A percentile compares a stretch with the other conserved stretches of the same genome.
Conservation (phyloP, 2,329 filamentous ascomycete species). For the Monosporascus sp. region DNA sequence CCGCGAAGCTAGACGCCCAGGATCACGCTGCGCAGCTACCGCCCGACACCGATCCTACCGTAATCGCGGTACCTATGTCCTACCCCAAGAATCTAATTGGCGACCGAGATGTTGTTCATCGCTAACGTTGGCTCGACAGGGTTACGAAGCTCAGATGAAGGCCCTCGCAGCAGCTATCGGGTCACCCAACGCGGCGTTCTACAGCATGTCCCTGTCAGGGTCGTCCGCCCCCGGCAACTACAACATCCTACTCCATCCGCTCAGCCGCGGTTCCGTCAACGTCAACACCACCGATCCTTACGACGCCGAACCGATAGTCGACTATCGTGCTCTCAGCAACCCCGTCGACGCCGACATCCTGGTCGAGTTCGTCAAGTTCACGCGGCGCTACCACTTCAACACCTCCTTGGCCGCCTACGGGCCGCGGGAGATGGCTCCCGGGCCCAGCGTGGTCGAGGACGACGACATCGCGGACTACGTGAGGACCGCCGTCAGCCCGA, state of each 20-base stretch:
- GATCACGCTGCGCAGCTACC: constrained; percentile 29
- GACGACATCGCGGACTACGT: constrained; percentile 26
- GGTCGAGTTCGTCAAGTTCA: constrained; percentile 33
- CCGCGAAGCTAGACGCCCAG: constrained; percentile 25
- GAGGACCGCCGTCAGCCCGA: constrained; percentile 15
- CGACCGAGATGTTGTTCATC: not conserved
- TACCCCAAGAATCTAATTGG: not conserved
- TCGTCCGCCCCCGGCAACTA: constrained; percentile 14
- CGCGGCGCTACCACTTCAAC: constrained; percentile 30
- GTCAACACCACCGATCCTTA: constrained; percentile 34
- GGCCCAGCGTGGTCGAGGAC: constrained; percentile 25
- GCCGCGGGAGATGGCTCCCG: constrained; percentile 30
- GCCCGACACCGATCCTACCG: constrained; percentile 24
- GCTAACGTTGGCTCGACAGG: constrained; percentile 15
- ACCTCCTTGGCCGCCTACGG: constrained; percentile 29
- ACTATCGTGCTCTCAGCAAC: constrained; percentile 34
- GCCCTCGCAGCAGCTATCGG: constrained; percentile 29
- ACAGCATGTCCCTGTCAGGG: constrained; percentile 2
- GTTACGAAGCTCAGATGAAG: constrained; percentile 33
- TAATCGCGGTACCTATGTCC: constrained; percentile 18
- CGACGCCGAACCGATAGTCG: constrained; percentile 30
- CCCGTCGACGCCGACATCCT: constrained; percentile 33
- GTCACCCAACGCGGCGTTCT: constrained; percentile 31
- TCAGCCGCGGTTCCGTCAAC: constrained; percentile 33
- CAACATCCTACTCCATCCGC: constrained; percentile 29